Percentiles rank a stretch among this genome's conserved stretches.
Evolutionary conservation across 148 eudicot species (phyloP).

Genomic region (Silene conica): DNA sequence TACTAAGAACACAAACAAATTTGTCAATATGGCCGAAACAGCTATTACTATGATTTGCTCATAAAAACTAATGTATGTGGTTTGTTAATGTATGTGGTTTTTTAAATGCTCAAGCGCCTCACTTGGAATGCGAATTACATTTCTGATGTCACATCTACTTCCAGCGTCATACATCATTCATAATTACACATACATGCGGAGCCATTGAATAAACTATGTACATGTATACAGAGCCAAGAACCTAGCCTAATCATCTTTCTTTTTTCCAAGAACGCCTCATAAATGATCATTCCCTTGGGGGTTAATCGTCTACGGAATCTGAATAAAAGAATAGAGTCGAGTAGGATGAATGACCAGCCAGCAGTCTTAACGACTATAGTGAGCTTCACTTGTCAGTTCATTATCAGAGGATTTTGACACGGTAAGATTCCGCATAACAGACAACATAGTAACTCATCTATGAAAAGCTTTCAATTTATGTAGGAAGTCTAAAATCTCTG

Average conservation of each 20-base stretch:
- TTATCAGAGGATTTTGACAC: not conserved
- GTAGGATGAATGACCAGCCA: not conserved
- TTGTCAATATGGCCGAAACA: too few relatives aligned
- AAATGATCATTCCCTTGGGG: not conserved
- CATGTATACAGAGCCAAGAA: not conserved
- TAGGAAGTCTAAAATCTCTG: constrained; percentile 68
- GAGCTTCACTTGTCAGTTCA: not conserved
- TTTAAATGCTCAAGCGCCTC: not conserved
- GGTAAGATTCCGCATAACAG: not conserved
- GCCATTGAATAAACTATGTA: not conserved
- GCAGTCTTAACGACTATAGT: not conserved
- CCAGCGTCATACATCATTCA: not conserved
- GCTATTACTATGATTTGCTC: not conserved
- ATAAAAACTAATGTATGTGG: not conserved
- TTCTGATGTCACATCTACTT: not conserved
- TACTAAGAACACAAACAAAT: too few relatives aligned
- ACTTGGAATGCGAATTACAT: not conserved
- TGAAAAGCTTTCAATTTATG: constrained; percentile 59
- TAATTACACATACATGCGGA: not conserved
- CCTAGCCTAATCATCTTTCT: not conserved
- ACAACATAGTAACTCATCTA: constrained; percentile 9
- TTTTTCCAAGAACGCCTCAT: not conserved
- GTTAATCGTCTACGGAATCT: not conserved
- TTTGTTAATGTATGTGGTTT: not conserved
- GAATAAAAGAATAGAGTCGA: constrained; percentile 1